Percentiles rank a stretch among this genome's conserved stretches.
These are phyloP conservation scores for Psilocybe sp. DNA, from an alignment of 768 basidiomycete species.

Conservation along the genomic window DNA sequence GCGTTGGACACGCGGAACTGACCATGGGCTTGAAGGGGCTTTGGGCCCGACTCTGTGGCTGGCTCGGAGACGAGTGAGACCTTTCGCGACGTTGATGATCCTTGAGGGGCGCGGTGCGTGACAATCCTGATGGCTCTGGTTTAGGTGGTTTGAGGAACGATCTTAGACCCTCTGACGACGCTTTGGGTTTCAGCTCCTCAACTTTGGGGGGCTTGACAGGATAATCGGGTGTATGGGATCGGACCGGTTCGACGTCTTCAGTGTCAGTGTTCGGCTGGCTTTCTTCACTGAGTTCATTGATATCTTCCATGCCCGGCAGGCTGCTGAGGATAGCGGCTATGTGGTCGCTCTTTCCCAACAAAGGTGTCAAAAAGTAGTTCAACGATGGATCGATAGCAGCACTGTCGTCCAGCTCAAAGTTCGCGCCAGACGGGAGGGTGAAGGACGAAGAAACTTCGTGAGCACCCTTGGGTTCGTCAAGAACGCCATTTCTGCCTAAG, in stretches of 20 bases:
- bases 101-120: conserved; percentile 17
- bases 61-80: conserved; percentile 27
- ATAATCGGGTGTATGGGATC: too few species aligned
- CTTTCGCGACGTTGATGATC: conserved; percentile 23
- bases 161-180: conserved; percentile 1
- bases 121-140: conserved; percentile 18
- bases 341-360: too few species aligned
- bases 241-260: too few species aligned
- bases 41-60: conserved; percentile 20
- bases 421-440: too few species aligned
- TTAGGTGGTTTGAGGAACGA: conserved; percentile 7
- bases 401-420: too few species aligned
- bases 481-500: not conserved
- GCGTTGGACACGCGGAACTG: conserved; percentile 12
- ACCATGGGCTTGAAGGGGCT: conserved; percentile 17
- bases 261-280: too few species aligned
- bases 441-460: not conserved
- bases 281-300: too few species aligned
- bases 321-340: too few species aligned
- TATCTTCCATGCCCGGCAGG: too few species aligned
- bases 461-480: not conserved
- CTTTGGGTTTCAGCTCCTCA: not conserved
- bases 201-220: not conserved
- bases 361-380: too few species aligned
- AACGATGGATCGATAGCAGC: too few species aligned